Percentiles rank a stretch among this genome's conserved stretches.
These are phyloP conservation scores for Nidula microcarpa DNA, from an alignment of 768 basidiomycete genomes.

Conservation along the genomic window DNA sequence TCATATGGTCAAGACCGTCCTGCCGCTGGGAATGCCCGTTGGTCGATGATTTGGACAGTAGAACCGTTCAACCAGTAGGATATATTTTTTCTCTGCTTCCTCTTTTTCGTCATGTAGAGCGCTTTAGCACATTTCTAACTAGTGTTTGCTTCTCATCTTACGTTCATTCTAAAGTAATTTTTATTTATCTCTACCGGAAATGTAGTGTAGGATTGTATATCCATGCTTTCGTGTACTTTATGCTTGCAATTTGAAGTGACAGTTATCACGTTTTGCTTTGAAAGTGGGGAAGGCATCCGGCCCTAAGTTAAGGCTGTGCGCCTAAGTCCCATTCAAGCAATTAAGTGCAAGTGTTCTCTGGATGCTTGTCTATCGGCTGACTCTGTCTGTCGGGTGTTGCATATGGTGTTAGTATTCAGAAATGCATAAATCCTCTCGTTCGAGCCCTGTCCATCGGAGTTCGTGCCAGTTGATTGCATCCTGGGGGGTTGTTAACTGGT, in stretches of 20 bases:
- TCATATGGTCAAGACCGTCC: constrained; percentile 42
- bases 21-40: constrained; percentile 41
- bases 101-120: constrained; percentile 1
- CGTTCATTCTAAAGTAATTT: neutral
- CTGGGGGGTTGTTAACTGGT: too few species aligned
- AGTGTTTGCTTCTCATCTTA: neutral
- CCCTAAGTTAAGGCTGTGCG: too few species aligned
- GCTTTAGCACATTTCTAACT: neutral
- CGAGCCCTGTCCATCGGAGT: too few species aligned
- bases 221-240: neutral
- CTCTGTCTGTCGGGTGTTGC: too few species aligned
- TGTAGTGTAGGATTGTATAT: neutral
- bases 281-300: too few species aligned
- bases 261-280: neutral
- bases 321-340: too few species aligned
- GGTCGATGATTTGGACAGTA: constrained; percentile 24
- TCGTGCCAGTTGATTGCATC: too few species aligned
- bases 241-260: neutral
- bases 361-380: too few species aligned
- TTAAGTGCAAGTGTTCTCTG: too few species aligned
- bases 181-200: neutral
- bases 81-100: constrained; percentile 5
- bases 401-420: too few species aligned
- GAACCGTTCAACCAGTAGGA: constrained; percentile 4
- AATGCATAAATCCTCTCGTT: too few species aligned